Evolutionary conservation across 2,329 filamentous ascomycete species (phyloP).

Genomic region (Sporothrix pseudoabietina): DNA sequence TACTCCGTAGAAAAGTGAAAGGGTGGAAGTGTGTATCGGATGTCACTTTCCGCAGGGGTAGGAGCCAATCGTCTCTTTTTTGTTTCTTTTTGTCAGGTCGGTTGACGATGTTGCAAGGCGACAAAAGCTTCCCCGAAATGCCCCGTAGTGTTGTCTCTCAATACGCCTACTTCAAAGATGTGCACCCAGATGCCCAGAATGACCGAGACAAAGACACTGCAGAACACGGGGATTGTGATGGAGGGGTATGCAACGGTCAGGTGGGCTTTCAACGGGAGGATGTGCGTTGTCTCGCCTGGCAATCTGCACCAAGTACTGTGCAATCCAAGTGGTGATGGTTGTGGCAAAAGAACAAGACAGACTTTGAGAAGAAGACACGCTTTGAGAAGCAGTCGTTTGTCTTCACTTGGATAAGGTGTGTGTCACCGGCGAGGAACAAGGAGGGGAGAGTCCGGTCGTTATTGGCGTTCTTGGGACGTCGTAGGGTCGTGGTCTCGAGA

Average conservation of each 20-base stretch:
- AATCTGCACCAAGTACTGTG: constrained; percentile 6
- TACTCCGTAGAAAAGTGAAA: neutral
- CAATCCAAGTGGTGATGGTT: neutral
- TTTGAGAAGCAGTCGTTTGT: neutral
- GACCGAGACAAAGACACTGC: constrained; percentile 7
- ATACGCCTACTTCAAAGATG: neutral
- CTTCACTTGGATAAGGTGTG: neutral
- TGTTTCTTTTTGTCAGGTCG: neutral
- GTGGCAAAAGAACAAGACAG: neutral
- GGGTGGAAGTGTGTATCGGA: neutral
- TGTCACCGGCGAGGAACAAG: constrained; percentile 8
- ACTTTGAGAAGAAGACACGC: neutral
- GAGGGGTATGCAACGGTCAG: constrained; percentile 7
- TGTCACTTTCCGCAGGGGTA: neutral
- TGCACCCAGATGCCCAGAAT: neutral
- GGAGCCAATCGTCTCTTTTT: neutral
- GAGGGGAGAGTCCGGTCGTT: constrained; percentile 12
- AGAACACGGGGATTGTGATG: neutral
- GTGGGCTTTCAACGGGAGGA: neutral
- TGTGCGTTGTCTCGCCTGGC: neutral
- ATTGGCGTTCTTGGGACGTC: neutral
- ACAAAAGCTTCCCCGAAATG: constrained; percentile 11
- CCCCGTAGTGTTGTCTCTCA: constrained; percentile 9
- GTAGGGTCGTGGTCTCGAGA: neutral
- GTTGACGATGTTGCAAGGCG: neutral